Evolutionary conservation across 2,329 filamentous ascomycete species (phyloP).

Genomic region (Hymenoscyphus occultus): DNA sequence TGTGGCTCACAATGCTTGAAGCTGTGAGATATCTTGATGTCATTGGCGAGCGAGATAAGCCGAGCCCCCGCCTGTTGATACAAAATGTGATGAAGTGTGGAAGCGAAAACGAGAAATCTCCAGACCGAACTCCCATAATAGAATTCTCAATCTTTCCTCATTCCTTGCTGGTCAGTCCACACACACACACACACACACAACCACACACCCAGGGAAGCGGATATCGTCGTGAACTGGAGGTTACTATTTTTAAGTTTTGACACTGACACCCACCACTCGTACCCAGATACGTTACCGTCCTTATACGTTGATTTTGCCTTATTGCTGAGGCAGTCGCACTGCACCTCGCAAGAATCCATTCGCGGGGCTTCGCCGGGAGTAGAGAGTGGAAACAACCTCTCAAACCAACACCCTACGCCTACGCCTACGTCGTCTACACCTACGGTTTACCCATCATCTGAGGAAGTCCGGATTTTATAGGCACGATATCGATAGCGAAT

Average conservation of each 20-base stretch:
- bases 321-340: neutral
- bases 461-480: neutral
- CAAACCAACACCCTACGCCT: neutral
- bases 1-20: neutral
- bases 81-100: neutral
- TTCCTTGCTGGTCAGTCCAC: no score
- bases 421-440: no score
- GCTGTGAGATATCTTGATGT: neutral
- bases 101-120: neutral
- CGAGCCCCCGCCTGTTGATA: neutral
- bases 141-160: neutral
- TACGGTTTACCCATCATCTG: no score
- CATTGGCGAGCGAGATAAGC: slow-evolving; percentile 3
- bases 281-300: neutral
- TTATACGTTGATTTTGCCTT: neutral
- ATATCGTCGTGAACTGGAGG: neutral
- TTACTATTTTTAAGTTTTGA: slow-evolving; percentile 2
- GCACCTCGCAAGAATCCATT: neutral
- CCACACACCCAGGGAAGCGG: neutral
- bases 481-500: neutral
- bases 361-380: no score
- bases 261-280: neutral
- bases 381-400: neutral
- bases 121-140: neutral
- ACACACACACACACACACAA: neutral